Conservation (phyloP, 495 filamentous ascomycete genomes). For the Aspergillus haitiensis region DNA sequence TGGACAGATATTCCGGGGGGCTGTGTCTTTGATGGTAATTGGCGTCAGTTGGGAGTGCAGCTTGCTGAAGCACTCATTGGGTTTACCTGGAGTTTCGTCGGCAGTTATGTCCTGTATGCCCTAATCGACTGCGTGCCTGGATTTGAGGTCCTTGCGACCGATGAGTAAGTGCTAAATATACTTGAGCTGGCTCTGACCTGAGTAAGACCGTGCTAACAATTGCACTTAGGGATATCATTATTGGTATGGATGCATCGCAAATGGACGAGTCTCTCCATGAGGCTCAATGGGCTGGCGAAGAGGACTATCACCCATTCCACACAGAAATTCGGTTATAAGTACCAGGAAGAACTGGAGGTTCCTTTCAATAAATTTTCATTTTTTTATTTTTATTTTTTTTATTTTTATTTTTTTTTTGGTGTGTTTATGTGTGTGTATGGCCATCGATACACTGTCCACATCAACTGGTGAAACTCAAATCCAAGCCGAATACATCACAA, state of each 20-base stretch:
- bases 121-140: conserved; percentile 37
- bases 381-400: not conserved
- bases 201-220: not conserved
- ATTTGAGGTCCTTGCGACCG: conserved; percentile 34
- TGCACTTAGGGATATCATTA: conserved; percentile 39
- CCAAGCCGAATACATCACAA: not conserved
- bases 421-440: not conserved
- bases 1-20: conserved; percentile 38
- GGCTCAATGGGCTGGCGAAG: conserved; percentile 39
- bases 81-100: conserved; percentile 40
- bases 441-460: not conserved
- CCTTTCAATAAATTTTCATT: not conserved
- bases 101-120: conserved; percentile 32
- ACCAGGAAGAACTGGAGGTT: not conserved
- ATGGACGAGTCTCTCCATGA: conserved; percentile 49
- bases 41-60: conserved; percentile 54
- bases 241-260: conserved; percentile 49
- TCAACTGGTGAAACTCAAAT: conserved; percentile 1
- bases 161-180: conserved; percentile 27
- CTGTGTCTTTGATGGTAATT: conserved; percentile 51
- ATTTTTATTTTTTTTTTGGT: not conserved
- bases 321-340: conserved; percentile 16
- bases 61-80: conserved; percentile 44
- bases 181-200: too few species aligned
- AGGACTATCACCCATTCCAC: conserved; percentile 48